A percentile compares a stretch with the other conserved stretches of the same genome.
Evolutionary conservation across 2,329 filamentous ascomycete species (phyloP).

Genomic region (Thermomyces lanuginosus): DNA sequence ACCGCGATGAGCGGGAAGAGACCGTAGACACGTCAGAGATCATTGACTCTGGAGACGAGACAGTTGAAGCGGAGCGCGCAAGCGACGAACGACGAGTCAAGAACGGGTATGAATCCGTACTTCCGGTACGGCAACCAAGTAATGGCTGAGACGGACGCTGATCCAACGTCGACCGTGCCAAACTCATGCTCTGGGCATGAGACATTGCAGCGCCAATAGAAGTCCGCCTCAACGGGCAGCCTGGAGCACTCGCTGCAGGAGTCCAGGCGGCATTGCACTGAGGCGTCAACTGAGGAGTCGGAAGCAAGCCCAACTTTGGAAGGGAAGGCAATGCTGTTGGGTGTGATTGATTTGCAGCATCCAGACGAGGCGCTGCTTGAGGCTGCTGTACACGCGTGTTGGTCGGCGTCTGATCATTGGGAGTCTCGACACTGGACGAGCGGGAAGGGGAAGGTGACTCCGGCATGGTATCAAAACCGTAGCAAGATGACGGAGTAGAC

Average conservation of each 20-base stretch:
- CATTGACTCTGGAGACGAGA: slow-evolving; percentile 46
- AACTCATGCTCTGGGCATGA: slow-evolving; percentile 37
- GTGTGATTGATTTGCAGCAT: slow-evolving; percentile 21
- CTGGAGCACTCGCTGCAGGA: slow-evolving; percentile 44
- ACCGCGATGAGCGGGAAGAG: slow-evolving; percentile 39
- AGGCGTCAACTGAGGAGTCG: slow-evolving; percentile 47
- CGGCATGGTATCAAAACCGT: slow-evolving; percentile 12
- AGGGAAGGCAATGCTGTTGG: slow-evolving; percentile 39
- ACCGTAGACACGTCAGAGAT: slow-evolving; percentile 42
- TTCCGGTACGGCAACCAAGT: slow-evolving; percentile 20
- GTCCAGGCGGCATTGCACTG: slow-evolving; percentile 37
- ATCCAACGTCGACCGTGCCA: slow-evolving; percentile 41
- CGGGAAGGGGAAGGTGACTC: slow-evolving; percentile 18
- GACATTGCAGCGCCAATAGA: slow-evolving; percentile 45
- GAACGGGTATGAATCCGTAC: slow-evolving; percentile 33
- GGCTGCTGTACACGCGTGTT: slow-evolving; percentile 13
- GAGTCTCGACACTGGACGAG: slow-evolving; percentile 9
- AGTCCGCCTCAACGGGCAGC: slow-evolving; percentile 33
- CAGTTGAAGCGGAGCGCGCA: slow-evolving; percentile 36
- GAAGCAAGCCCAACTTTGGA: slow-evolving; percentile 38
- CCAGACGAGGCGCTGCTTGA: slow-evolving; percentile 26
- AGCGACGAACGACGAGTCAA: slow-evolving; percentile 34
- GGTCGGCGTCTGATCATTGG: too few relatives aligned
- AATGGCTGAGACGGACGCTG: slow-evolving; percentile 26
- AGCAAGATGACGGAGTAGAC: slow-evolving; percentile 14